A percentile compares a stretch with the other conserved stretches of the same genome.
Conservation (phyloP, 192 early-diverging fungal genomes). For the Entophlyctis helioformis region DNA sequence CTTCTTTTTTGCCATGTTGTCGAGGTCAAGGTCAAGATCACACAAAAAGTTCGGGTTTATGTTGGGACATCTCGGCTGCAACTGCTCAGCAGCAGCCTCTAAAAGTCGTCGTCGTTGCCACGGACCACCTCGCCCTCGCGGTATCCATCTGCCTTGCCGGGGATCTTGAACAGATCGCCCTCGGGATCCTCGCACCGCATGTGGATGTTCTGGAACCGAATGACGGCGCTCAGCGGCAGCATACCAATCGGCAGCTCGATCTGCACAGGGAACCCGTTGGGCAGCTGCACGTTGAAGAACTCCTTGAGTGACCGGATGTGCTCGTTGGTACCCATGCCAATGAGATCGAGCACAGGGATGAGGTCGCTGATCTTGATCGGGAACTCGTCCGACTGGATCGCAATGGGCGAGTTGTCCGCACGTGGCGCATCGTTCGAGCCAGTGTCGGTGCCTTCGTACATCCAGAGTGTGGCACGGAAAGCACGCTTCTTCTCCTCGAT, state of each 20-base stretch:
- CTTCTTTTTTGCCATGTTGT: no score
- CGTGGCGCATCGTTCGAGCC: not conserved
- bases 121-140: no score
- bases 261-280: slow-evolving; percentile 34
- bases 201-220: slow-evolving; percentile 27
- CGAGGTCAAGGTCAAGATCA: no score
- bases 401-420: not conserved
- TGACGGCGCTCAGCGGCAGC: slow-evolving; percentile 21
- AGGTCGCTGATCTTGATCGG: slow-evolving; percentile 23
- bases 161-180: no score
- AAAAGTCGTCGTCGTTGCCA: no score
- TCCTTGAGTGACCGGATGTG: slow-evolving; percentile 24
- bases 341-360: slow-evolving; percentile 23
- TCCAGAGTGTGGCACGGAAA: slow-evolving; percentile 32
- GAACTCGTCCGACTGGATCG: slow-evolving; percentile 17
- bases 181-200: no score
- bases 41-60: no score
- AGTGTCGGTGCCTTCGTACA: slow-evolving; percentile 18
- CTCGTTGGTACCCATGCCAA: slow-evolving; percentile 24
- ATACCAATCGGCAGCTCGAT: slow-evolving; percentile 33
- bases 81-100: no score
- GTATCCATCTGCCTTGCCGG: no score
- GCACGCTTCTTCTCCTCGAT: slow-evolving; percentile 3
- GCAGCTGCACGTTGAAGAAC: slow-evolving; percentile 26
- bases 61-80: no score